Conservation (phyloP, 257 asterid genomes). For the Salvia miltiorrhiza region DNA sequence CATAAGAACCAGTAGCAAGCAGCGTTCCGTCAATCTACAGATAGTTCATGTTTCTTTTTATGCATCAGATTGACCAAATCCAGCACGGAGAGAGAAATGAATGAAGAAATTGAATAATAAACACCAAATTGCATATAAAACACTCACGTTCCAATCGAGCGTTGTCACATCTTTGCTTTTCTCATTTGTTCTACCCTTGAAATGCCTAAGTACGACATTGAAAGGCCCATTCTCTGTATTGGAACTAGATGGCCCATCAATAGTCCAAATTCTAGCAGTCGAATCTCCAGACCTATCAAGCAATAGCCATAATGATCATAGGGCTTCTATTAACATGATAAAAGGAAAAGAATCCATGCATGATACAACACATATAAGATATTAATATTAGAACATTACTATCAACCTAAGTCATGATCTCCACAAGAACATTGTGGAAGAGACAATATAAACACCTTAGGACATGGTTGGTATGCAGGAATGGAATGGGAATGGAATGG, state of each 20-base stretch:
- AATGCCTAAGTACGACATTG: conserved; percentile 76
- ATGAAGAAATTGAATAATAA: not conserved
- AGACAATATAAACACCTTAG: conserved; percentile 3
- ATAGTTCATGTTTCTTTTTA: conserved; percentile 18
- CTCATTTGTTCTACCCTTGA: conserved; percentile 85
- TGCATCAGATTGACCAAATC: conserved; percentile 6
- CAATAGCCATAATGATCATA: not conserved
- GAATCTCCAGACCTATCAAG: conserved; percentile 85
- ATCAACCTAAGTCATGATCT: not conserved
- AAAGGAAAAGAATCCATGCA: not conserved
- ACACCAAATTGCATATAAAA: not conserved
- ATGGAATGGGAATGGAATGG: no score
- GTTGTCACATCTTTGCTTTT: conserved; percentile 98
- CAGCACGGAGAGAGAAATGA: not conserved
- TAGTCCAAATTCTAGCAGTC: conserved; percentile 93
- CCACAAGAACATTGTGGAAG: not conserved
- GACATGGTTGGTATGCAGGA: no score
- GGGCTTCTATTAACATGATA: not conserved
- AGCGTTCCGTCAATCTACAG: conserved; percentile 70
- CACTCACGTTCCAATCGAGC: conserved; percentile 94
- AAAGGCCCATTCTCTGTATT: conserved; percentile 55
- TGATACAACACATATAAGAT: not conserved
- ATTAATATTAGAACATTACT: not conserved
- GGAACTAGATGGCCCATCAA: conserved; percentile 68
- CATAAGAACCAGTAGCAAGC: conserved; percentile 98